These are phyloP conservation scores for Aspergillus neotritici DNA, from an alignment of 2,329 filamentous ascomycete genomes.

Conservation along the genomic window DNA sequence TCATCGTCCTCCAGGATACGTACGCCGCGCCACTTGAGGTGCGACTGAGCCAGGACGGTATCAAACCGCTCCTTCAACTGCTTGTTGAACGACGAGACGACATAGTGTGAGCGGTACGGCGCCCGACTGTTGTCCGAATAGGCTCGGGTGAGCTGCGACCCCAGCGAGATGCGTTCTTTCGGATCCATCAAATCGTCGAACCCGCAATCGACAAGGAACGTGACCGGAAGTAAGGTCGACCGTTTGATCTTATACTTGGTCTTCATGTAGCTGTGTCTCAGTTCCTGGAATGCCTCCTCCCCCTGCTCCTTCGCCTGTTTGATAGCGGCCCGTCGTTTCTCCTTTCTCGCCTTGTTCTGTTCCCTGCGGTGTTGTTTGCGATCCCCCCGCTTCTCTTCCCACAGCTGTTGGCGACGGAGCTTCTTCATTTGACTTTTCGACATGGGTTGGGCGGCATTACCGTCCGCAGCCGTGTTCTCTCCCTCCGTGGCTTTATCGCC, in stretches of 20 bases:
- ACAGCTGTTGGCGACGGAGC: conserved; percentile 62
- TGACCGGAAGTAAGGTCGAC: conserved; percentile 62
- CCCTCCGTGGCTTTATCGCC: conserved; percentile 4
- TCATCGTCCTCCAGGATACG: conserved; percentile 63
- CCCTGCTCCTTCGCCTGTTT: conserved; percentile 31
- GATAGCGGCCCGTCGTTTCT: conserved; percentile 41
- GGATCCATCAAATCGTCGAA: conserved; percentile 88
- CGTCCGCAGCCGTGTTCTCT: not conserved
- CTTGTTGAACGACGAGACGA: conserved; percentile 68
- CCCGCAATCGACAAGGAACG: conserved; percentile 82
- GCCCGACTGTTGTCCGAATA: conserved; percentile 82
- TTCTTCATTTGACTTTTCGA: conserved; percentile 89
- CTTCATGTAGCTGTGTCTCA: conserved; percentile 23
- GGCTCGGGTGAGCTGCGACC: conserved; percentile 74
- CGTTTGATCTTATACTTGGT: conserved; percentile 24
- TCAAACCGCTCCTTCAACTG: conserved; percentile 77
- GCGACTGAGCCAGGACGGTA: conserved; percentile 62
- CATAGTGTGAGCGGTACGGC: conserved; percentile 63
- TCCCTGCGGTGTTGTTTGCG: conserved; percentile 56
- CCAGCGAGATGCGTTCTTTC: conserved; percentile 76
- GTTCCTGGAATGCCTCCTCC: conserved; percentile 19
- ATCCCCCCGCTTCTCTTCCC: conserved; percentile 64
- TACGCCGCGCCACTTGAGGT: conserved; percentile 74
- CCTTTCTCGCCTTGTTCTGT: conserved; percentile 49
- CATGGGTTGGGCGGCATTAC: conserved; percentile 36